Percentiles rank a stretch among this genome's conserved stretches.
phyloP scores from a whole-genome alignment of 1,284 basidiomycete species.

The Cutaneotrichosporon spelunceum region DNA sequence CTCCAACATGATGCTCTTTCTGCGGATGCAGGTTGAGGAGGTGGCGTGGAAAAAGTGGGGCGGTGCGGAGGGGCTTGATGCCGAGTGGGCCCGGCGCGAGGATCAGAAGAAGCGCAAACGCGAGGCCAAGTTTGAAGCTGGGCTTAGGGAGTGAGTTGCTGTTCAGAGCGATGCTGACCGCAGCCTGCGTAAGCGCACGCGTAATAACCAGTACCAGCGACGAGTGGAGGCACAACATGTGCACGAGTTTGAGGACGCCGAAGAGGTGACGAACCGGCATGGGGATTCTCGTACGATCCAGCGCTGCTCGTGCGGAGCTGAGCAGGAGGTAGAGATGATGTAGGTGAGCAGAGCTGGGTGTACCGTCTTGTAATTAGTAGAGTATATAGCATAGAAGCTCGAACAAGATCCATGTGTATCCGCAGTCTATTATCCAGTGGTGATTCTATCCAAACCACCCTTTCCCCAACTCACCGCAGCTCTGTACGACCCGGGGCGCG shows the following conservation, averaged over 20 bases:
- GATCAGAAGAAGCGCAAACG: slow-evolving; percentile 85
- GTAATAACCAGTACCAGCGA: slow-evolving; percentile 84
- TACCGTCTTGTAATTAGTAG: slow-evolving; percentile 4
- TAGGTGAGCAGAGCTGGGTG: slow-evolving; percentile 40
- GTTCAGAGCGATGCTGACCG: not conserved
- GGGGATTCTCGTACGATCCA: slow-evolving; percentile 53
- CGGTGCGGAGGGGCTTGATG: slow-evolving; percentile 82
- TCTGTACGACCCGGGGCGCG: not conserved
- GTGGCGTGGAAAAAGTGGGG: slow-evolving; percentile 99
- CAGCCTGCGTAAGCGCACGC: slow-evolving; percentile 70
- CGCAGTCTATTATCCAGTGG: not conserved
- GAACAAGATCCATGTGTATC: slow-evolving; percentile 1
- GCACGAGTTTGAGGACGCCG: slow-evolving; percentile 69
- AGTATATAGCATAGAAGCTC: not conserved
- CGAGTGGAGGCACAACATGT: slow-evolving; percentile 81
- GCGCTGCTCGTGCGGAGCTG: slow-evolving; percentile 83
- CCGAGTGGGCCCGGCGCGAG: slow-evolving; percentile 76
- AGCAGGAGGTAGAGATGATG: slow-evolving; percentile 77
- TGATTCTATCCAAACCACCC: not conserved
- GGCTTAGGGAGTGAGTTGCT: slow-evolving; percentile 61
- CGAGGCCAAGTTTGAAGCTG: slow-evolving; percentile 87
- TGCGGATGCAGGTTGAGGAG: slow-evolving; percentile 88
- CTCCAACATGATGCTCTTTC: slow-evolving; percentile 99
- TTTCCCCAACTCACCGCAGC: too few species aligned
- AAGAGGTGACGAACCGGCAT: slow-evolving; percentile 56